Evolutionary conservation across 176 grass and related monocot genomes (phyloP), one percentile per base, ranked within the genome.

Genomic region (Hyparrhenia diplandra): DNA sequence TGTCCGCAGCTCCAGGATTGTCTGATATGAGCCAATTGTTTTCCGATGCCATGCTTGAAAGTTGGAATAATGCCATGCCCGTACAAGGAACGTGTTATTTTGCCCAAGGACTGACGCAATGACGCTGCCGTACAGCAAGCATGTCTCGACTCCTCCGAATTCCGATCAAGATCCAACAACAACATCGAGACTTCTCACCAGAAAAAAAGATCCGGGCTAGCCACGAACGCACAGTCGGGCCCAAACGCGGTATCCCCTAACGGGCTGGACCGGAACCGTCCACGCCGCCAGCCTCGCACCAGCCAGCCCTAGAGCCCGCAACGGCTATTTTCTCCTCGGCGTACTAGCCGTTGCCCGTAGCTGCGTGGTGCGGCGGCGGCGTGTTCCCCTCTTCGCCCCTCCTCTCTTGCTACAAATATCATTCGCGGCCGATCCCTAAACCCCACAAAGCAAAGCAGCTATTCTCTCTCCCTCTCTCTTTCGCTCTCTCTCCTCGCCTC

Each of bases 301-400:
- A 49, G 14, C 45, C 45, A 49, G 45, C 45, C 80, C 81, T 59
- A 37, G 1, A 12, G 11, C 8, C 42, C 21, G 6, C 82, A 88
- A 88, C 87, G 87, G 87, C 82, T 84, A 65, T 87, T 29, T 77
- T 64, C 41, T 14, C 29, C 7, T 25, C 30, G 16, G 36, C 13
- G 24, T 11, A 75, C 81, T 88, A 88, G 87, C 82, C 87, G 79
- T 87, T 87, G 64, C 10, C 20, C 31, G 30, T n/a, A n/a, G n/a
- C n/a, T 23, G 52, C 20, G 7, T 43, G 2, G 62, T 8, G 52
- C 12, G 37, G 63, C 77, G 43, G 43, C 30, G 43, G 63, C n/a
- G 21, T 43, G 29, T 39, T 65, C 73, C 79, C 40, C 31, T 23
- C 4, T 17, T 10, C 29, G 1, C 17, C 2, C 14, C 14, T 11